Base-by-base conservation (phyloP, 2,329 filamentous ascomycete genomes). In the Teratosphaeria epicoccoides region DNA sequence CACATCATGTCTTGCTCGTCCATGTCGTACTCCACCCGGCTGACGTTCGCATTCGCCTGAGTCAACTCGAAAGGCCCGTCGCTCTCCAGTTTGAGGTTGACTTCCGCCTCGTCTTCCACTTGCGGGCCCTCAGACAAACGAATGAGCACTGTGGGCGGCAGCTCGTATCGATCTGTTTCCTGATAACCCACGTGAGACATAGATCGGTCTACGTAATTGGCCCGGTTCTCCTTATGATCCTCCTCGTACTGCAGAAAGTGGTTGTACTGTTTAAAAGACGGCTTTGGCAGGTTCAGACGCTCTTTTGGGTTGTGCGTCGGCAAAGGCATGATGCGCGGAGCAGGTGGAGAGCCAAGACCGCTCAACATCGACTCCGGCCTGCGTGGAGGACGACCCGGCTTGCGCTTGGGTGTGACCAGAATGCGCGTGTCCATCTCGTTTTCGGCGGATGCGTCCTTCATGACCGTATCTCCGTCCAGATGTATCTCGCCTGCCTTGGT, bases 1-100 rank as follows among this genome's bases (percentile, higher is more conserved):
- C 93, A 98, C 72, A 90, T 88, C 59, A 95, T 89, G 67, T 98
- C 93, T 65, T 98, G 93, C 70, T 98, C 93, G 65, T 98, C 93
- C 93, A 98, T 98, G 68, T 98, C 93, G 67, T 98, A 98, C 67
- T 98, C 93, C 20, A 98, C 93, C 52, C 88, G 83, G 11, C 88
- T 88, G 37, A 94, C 65, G 10, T 68, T 64, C 20, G 71, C 65
- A 3, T 66, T 78, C 4, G 73, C 71, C 37, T 74, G 70, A 49
- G 78, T 74, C 5, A 71, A 66, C 45, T 87, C 83, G 10, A 49
- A 52, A n/a, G 58, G 58, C 7, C 77, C 78, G 47, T 87, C 85
- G 17, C 73, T 73, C 55, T 78, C 80, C 17, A 77, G 64, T 20
- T 73, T 70, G 23, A 75, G 71, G 47, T 60, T 60, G 49, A 71